Base-by-base conservation (phyloP, 2,329 filamentous ascomycete genomes). In the Cladosporium austrohemisphaericum region DNA sequence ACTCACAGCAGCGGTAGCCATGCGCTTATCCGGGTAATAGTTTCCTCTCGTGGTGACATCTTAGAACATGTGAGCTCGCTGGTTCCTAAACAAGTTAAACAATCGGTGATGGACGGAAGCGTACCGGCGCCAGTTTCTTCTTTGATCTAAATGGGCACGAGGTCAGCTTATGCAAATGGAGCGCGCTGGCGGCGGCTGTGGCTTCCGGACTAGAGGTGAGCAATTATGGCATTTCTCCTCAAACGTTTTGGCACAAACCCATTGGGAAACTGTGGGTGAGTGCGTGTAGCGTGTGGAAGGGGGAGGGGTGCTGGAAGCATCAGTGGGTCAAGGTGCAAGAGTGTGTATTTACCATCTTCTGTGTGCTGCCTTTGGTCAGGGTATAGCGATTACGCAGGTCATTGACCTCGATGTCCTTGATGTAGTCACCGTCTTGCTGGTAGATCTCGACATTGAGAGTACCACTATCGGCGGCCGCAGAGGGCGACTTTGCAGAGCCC, bases 41-140 rank as follows among this genome's bases (percentile, higher is more conserved):
- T 84, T 92, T 73, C 93, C 93, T 67, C 92, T 86, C 52, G 92
- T 97, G 41, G 93, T 98, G 78, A 98, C 89, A 91, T 98, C 93
- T 97, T 90, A 72, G 72, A 68, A 75, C 67, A 75, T 65, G 79
- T 82, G 75, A 83, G 80, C 76, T 80, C 53, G 28, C 74, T 71
- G 66, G 70, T 70, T 74, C 75, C 70, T 70, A 71, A 61, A 68
- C 60, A 68, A 68, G 32, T 69, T 62, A 57, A 47, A 71, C 71
- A 69, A 68, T 64, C 44, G 68, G 70, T 71, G 68, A 69, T 71
- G 44, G 40, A 72, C 73, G 75, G 69, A 74, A 77, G 82, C 91
- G 84, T 98, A 98, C 93, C 93, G 80, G 93, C 92, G 80, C 93
- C 93, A 84, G 92, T 97, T 66, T 96, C 89, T 77, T 96, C 92